Evolutionary conservation across 2,329 filamentous ascomycete species (phyloP).

Genomic region (Neonectria punicea): DNA sequence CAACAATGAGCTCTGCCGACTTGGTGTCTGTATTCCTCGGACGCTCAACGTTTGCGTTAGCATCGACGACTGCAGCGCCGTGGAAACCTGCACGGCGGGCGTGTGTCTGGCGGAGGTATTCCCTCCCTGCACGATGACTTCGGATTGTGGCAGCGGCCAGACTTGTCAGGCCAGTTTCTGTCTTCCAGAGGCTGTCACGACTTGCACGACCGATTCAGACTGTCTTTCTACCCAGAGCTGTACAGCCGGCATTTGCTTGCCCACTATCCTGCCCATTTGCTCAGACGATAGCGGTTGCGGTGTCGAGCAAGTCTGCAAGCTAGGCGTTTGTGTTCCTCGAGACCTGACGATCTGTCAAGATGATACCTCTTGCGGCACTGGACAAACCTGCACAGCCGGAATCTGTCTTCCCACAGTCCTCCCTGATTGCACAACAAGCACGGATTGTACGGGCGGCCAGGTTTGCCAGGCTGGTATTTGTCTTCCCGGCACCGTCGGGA

Average conservation of each 20-base stretch:
- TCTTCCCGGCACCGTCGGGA: not conserved
- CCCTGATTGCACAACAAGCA: not conserved
- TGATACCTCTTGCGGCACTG: not conserved
- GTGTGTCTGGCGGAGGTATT: slow-evolving; percentile 4
- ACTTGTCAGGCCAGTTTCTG: slow-evolving; percentile 5
- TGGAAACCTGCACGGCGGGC: slow-evolving; percentile 9
- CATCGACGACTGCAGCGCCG: not conserved
- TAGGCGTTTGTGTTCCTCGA: slow-evolving; percentile 7
- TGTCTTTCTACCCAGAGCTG: slow-evolving; percentile 2
- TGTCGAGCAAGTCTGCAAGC: not conserved
- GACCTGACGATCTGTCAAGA: slow-evolving; percentile 3
- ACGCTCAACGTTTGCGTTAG: not conserved
- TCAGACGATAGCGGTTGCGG: not conserved
- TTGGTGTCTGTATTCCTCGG: slow-evolving; percentile 9
- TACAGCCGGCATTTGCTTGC: slow-evolving; percentile 6
- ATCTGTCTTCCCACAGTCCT: slow-evolving; percentile 7
- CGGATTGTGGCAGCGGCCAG: not conserved
- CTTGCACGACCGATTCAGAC: not conserved
- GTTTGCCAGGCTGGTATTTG: slow-evolving; percentile 3
- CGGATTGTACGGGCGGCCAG: not conserved
- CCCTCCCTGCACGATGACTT: not conserved
- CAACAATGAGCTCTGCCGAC: not conserved
- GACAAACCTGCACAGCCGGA: slow-evolving; percentile 4
- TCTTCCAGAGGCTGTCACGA: not conserved
- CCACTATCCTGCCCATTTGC: slow-evolving; percentile 1